phyloP scores from a whole-genome alignment of 2,329 filamentous ascomycete genomes.

The Exophiala lecanii-corni region DNA sequence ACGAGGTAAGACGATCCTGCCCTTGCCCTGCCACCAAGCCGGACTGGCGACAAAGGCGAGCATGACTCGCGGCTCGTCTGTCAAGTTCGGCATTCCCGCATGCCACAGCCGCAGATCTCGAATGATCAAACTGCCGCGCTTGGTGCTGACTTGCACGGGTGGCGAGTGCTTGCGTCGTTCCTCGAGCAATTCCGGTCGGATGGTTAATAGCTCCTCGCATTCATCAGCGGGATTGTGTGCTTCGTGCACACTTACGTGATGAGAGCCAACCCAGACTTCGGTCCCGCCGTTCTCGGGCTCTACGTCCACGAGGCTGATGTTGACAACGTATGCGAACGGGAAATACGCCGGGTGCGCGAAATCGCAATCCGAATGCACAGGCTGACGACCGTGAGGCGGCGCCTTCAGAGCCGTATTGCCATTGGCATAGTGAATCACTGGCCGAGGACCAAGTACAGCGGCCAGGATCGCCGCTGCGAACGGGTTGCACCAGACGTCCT shows the following conservation, averaged over 20 bases:
- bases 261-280: conserved; percentile 49
- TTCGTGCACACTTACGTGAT: conserved; percentile 35
- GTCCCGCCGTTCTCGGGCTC: conserved; percentile 45
- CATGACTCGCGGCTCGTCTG: conserved; percentile 51
- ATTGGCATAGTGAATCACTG: conserved; percentile 36
- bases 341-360: conserved; percentile 47
- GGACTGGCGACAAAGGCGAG: conserved; percentile 39
- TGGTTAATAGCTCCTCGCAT: conserved; percentile 24
- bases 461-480: conserved; percentile 34
- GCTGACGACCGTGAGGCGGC: conserved; percentile 32
- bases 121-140: conserved; percentile 52
- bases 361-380: conserved; percentile 39
- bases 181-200: conserved; percentile 33
- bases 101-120: conserved; percentile 61
- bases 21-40: conserved; percentile 23
- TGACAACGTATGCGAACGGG: conserved; percentile 46
- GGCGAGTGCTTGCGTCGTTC: conserved; percentile 31
- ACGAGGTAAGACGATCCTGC: conserved; percentile 19
- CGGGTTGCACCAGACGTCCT: conserved; percentile 38
- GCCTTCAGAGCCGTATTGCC: conserved; percentile 40
- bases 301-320: conserved; percentile 45
- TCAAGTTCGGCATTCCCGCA: conserved; percentile 58
- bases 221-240: conserved; percentile 23
- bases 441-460: conserved; percentile 36
- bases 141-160: conserved; percentile 38